phyloP scores from a whole-genome alignment of 176 grass and related monocot genomes.

The Phragmites australis region DNA sequence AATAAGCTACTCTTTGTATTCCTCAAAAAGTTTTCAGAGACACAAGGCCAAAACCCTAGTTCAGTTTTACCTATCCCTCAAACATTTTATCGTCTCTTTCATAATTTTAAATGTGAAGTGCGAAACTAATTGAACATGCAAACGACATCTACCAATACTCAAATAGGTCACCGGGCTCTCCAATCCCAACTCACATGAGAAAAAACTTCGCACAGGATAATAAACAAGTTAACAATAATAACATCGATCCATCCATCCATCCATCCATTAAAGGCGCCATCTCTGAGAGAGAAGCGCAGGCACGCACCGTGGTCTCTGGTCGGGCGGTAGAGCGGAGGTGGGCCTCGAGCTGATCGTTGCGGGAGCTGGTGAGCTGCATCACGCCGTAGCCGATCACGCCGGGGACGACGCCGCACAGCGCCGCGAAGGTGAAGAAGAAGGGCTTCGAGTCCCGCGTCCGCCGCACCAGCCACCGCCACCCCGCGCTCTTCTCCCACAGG shows the following conservation, averaged over 20 bases:
- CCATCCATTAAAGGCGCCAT: not conserved
- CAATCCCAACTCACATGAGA: too few species aligned
- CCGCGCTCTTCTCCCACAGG: slow-evolving; percentile 92
- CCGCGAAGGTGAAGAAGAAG: slow-evolving; percentile 90
- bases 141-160: too few species aligned
- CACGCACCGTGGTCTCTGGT: slow-evolving; percentile 60
- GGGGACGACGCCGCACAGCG: slow-evolving; percentile 76
- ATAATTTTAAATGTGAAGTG: not conserved
- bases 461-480: slow-evolving; percentile 85
- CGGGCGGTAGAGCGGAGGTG: slow-evolving; percentile 73
- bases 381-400: slow-evolving; percentile 84
- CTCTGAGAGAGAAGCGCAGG: not conserved
- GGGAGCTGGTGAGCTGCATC: slow-evolving; percentile 85
- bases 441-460: slow-evolving; percentile 83
- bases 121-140: not conserved
- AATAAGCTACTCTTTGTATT: not conserved
- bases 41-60: not conserved
- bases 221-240: too few species aligned
- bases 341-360: slow-evolving; percentile 79
- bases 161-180: too few species aligned
- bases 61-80: slow-evolving; percentile 1
- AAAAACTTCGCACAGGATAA: too few species aligned
- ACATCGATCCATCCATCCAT: not conserved
- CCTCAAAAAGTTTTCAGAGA: not conserved
- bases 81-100: not conserved